Evolutionary conservation across 2,329 filamentous ascomycete genomes (phyloP).

Genomic region (Monosporascus sp.): DNA sequence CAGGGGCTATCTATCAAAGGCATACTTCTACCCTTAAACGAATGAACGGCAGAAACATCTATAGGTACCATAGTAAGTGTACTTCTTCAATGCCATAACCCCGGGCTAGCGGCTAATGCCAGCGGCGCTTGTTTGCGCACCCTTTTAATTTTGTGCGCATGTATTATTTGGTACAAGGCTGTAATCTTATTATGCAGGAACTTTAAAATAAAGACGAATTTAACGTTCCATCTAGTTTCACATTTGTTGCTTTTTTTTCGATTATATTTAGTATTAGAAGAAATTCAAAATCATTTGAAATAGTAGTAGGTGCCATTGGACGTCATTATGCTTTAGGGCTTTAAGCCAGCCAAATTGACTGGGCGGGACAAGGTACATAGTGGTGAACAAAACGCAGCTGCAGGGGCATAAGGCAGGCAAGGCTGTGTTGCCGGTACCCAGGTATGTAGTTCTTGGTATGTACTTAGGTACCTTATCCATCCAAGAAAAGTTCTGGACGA

Average conservation of each 20-base stretch:
- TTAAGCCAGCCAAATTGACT: background rate
- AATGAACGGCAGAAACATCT: too few species aligned
- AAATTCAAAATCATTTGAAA: background rate
- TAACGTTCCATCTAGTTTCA: background rate
- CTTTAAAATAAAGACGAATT: background rate
- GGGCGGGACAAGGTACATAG: too few species aligned
- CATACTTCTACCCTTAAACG: too few species aligned
- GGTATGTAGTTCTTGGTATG: background rate
- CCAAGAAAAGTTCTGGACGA: conserved; percentile 15
- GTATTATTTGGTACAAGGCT: background rate
- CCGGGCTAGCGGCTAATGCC: too few species aligned
- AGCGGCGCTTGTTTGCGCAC: background rate
- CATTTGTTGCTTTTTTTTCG: background rate
- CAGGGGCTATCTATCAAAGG: too few species aligned
- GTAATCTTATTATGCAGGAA: background rate
- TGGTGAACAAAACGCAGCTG: too few species aligned
- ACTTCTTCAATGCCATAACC: too few species aligned
- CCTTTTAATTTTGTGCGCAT: background rate
- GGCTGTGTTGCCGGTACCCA: too few species aligned
- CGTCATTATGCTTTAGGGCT: background rate
- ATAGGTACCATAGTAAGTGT: too few species aligned
- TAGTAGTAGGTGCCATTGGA: background rate
- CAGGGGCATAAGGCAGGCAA: too few species aligned
- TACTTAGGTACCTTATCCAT: conserved; percentile 1
- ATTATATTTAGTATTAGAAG: background rate